Conservation (phyloP, 352 stramenopile species). For the Phytophthora nicotianae region DNA sequence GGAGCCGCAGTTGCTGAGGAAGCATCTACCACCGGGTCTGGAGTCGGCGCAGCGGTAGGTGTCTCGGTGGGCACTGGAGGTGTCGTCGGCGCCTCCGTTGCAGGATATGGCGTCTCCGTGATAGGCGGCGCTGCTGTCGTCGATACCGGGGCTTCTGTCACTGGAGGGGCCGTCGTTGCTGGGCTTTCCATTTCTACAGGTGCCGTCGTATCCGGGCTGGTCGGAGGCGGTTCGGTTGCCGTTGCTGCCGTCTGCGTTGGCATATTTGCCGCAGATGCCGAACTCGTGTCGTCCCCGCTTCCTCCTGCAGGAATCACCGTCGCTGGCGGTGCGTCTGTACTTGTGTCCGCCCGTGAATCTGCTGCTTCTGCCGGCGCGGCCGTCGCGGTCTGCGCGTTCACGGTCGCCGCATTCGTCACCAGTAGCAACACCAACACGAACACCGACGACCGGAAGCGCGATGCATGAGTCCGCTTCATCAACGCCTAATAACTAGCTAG, state of each 20-base stretch:
- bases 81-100: slow-evolving; percentile 1
- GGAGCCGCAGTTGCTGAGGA: slow-evolving; percentile 1
- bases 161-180: neutral
- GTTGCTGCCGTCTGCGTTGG: slow-evolving; percentile 3
- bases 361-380: slow-evolving; percentile 14
- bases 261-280: slow-evolving; percentile 10
- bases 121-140: neutral
- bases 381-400: slow-evolving; percentile 15
- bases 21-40: neutral
- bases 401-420: slow-evolving; percentile 4
- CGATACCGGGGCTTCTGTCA: slow-evolving; percentile 1
- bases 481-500: slow-evolving; percentile 10
- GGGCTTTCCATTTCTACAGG: slow-evolving; percentile 5
- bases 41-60: slow-evolving; percentile 9
- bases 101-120: slow-evolving; percentile 8
- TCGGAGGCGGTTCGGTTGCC: no score
- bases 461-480: slow-evolving; percentile 26
- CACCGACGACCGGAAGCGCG: slow-evolving; percentile 10
- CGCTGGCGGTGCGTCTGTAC: slow-evolving; percentile 9
- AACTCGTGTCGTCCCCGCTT: slow-evolving; percentile 1
- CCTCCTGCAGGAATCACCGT: slow-evolving; percentile 27
- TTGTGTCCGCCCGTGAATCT: slow-evolving; percentile 1
- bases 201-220: no score
- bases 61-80: slow-evolving; percentile 1
- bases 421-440: slow-evolving; percentile 20